A percentile compares a stretch with the other conserved stretches of the same genome.
These are phyloP conservation scores for Quercus variabilis DNA, from an alignment of 306 rosid genomes.

Conservation along the genomic window DNA sequence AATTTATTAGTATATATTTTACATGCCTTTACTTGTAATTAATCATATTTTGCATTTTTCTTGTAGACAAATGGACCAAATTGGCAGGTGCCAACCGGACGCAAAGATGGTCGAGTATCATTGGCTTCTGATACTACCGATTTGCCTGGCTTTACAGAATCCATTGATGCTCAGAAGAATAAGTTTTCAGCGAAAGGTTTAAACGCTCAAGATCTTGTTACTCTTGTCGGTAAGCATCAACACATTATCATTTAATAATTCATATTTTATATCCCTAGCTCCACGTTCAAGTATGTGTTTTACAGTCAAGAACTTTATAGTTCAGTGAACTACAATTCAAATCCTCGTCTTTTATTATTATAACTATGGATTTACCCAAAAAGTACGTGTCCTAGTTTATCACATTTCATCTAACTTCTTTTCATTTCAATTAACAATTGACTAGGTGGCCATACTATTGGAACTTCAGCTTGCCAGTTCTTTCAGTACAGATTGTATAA, in stretches of 20 bases:
- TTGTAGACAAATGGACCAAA: too few species aligned
- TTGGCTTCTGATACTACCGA: slow-evolving; percentile 31
- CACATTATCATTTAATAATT: neutral
- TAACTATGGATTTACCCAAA: neutral
- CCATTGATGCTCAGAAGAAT: slow-evolving; percentile 35
- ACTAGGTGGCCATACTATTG: too few species aligned
- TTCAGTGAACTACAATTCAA: too few species aligned
- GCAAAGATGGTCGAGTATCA: slow-evolving; percentile 32
- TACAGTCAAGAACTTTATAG: neutral
- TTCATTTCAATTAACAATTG: too few species aligned
- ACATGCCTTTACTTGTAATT: slow-evolving; percentile 32
- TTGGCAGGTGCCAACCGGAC: too few species aligned
- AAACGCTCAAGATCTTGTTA: slow-evolving; percentile 53
- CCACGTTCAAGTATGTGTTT: neutral
- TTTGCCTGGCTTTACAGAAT: slow-evolving; percentile 36
- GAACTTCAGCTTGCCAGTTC: too few species aligned
- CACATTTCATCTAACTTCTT: too few species aligned
- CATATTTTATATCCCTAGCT: too few species aligned
- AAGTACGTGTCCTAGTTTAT: too few species aligned
- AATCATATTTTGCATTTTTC: too few species aligned
- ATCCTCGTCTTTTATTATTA: neutral
- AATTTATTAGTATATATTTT: neutral
- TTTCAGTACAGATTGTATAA: too few species aligned
- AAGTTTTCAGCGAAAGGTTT: slow-evolving; percentile 47
- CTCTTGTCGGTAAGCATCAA: slow-evolving; percentile 47